A percentile compares a stretch with the other conserved stretches of the same genome.
phyloP scores from a whole-genome alignment of 106 monocot genomes.

The Dactylorhiza incarnata region DNA sequence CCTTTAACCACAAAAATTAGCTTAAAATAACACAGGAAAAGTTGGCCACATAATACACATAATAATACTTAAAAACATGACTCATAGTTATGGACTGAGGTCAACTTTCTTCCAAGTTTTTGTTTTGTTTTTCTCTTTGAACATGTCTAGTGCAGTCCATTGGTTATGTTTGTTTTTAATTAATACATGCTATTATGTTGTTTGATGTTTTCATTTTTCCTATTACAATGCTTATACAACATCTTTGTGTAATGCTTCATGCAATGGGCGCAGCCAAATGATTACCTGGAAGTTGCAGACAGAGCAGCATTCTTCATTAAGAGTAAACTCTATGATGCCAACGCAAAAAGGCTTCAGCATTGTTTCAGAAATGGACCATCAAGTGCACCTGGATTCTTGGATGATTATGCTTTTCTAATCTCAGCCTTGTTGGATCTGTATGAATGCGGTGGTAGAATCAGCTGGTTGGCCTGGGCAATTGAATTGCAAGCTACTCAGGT shows the following conservation, averaged over 20 bases:
- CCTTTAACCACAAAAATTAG: too few species aligned
- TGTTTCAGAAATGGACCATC: slow-evolving; percentile 91
- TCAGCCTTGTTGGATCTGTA: slow-evolving; percentile 86
- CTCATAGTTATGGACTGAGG: too few species aligned
- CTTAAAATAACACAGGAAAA: too few species aligned
- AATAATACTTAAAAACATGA: too few species aligned
- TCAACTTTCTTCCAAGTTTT: too few species aligned
- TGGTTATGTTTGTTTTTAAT: background rate
- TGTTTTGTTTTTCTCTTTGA: too few species aligned
- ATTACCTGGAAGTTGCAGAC: slow-evolving; percentile 72
- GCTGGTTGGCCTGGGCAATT: slow-evolving; percentile 78
- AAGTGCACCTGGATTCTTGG: slow-evolving; percentile 93
- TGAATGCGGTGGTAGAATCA: slow-evolving; percentile 66
- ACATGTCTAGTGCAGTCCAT: background rate
- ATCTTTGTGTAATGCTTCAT: slow-evolving; percentile 1
- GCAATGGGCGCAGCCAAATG: slow-evolving; percentile 45
- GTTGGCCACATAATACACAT: too few species aligned
- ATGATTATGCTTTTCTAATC: slow-evolving; percentile 94
- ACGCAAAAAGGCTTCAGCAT: slow-evolving; percentile 48
- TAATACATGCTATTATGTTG: background rate
- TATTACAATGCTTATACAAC: background rate
- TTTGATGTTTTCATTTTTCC: background rate
- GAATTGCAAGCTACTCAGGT: slow-evolving; percentile 80
- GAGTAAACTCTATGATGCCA: slow-evolving; percentile 51
- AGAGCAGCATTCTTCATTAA: slow-evolving; percentile 66